Conservation (phyloP, 1,284 basidiomycete species). For the Sporisorium iseilematis-ciliati region DNA sequence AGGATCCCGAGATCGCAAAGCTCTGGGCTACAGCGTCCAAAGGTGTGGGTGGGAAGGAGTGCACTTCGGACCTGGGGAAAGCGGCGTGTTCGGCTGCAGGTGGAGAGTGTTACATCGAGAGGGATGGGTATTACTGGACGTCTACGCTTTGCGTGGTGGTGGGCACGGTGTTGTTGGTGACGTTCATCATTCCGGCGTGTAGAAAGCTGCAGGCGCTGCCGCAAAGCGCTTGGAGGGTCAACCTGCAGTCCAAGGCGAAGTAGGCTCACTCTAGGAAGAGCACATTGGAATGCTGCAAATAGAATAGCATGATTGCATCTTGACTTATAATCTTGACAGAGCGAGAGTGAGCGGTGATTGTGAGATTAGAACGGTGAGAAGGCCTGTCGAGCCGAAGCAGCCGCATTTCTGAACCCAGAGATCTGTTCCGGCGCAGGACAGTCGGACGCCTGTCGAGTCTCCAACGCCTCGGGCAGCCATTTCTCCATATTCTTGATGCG, state of each 20-base stretch:
- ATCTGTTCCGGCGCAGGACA: slow-evolving; percentile 36
- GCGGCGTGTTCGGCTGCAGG: slow-evolving; percentile 79
- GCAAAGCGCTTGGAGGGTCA: slow-evolving; percentile 59
- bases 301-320: neutral
- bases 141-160: slow-evolving; percentile 82
- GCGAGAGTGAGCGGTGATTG: no score
- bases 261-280: neutral
- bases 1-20: slow-evolving; percentile 43
- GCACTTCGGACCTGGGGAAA: slow-evolving; percentile 75
- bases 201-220: slow-evolving; percentile 78
- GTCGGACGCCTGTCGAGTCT: slow-evolving; percentile 18
- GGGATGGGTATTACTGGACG: slow-evolving; percentile 93
- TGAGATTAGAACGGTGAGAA: slow-evolving; percentile 18
- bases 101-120: slow-evolving; percentile 84
- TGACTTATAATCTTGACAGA: neutral
- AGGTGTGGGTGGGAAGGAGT: slow-evolving; percentile 52
- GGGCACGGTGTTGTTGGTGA: slow-evolving; percentile 79
- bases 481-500: slow-evolving; percentile 58
- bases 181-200: slow-evolving; percentile 86
- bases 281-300: neutral
- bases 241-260: slow-evolving; percentile 26
- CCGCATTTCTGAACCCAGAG: slow-evolving; percentile 25
- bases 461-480: slow-evolving; percentile 53
- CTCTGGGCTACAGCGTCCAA: slow-evolving; percentile 37
- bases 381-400: slow-evolving; percentile 4